Conservation (phyloP, 768 basidiomycete genomes). For the Serpula lacrymans region DNA sequence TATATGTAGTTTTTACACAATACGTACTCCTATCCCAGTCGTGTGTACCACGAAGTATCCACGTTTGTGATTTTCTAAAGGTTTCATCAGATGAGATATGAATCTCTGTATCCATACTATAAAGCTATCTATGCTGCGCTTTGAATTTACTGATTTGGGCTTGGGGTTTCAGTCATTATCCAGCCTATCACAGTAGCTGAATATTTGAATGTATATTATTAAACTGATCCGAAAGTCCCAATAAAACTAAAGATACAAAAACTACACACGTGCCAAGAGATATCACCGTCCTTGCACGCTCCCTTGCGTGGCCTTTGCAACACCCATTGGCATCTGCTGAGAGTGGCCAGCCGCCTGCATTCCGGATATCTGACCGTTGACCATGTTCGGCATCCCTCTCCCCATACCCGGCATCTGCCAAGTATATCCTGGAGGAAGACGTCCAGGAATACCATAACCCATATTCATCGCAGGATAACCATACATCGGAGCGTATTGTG, state of each 20-base stretch:
- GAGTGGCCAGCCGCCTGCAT: constrained; percentile 25
- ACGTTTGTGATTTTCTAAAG: too few relatives aligned
- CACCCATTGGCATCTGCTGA: constrained; percentile 26
- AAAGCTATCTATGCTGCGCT: too few relatives aligned
- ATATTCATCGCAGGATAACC: constrained; percentile 15
- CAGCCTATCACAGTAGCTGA: too few relatives aligned
- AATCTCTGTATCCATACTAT: too few relatives aligned
- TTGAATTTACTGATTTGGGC: too few relatives aligned
- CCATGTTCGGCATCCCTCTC: constrained; percentile 15
- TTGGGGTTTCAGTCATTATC: too few relatives aligned
- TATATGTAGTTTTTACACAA: too few relatives aligned
- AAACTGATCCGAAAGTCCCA: neutral
- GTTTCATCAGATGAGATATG: too few relatives aligned
- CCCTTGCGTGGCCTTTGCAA: constrained; percentile 30
- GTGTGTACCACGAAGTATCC: too few relatives aligned
- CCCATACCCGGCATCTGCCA: constrained; percentile 20
- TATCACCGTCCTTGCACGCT: constrained; percentile 32
- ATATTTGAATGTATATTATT: too few relatives aligned
- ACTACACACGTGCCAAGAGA: constrained; percentile 4
- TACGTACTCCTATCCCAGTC: too few relatives aligned
- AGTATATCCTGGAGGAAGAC: constrained; percentile 18
- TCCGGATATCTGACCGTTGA: constrained; percentile 21
- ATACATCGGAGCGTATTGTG: constrained; percentile 24
- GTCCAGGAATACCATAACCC: constrained; percentile 15
- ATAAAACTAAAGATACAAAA: constrained; percentile 4